Evolutionary conservation across 73 alveolate genomes (phyloP).

Genomic region (Stentor coeruleus): DNA sequence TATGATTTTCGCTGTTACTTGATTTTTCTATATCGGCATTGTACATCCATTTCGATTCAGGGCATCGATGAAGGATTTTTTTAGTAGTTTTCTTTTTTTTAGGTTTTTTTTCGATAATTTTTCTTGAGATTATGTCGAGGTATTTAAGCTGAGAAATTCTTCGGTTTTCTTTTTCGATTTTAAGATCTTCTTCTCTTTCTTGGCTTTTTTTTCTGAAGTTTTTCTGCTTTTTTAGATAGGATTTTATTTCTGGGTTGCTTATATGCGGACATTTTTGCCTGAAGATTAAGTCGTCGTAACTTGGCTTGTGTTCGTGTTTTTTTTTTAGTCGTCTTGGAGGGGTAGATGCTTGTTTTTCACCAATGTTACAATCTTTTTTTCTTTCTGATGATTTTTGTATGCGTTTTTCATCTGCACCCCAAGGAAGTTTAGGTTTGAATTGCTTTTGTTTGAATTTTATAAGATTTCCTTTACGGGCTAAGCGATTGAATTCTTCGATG

Average conservation of each 20-base stretch:
- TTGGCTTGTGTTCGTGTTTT: too few species aligned
- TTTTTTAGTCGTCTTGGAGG: background rate
- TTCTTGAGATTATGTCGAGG: background rate
- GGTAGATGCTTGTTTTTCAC: background rate
- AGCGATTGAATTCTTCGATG: background rate
- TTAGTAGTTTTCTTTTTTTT: background rate
- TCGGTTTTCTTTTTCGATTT: background rate
- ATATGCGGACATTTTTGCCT: background rate
- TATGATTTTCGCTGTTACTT: background rate
- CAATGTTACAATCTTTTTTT: background rate
- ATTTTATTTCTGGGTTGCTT: background rate
- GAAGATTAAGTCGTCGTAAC: too few species aligned
- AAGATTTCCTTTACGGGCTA: background rate
- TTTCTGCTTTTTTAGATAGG: background rate
- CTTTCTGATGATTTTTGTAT: background rate
- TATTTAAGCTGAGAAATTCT: background rate
- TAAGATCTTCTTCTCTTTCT: background rate
- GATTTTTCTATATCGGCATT: background rate
- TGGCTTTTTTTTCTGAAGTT: background rate
- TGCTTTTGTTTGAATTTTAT: background rate
- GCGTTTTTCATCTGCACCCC: constrained; percentile 21
- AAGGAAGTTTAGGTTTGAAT: background rate
- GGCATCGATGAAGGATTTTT: background rate
- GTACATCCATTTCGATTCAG: background rate
- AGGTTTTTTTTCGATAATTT: background rate